phyloP scores from a whole-genome alignment of 257 asterid genomes.

The Ilex aquifolium region DNA sequence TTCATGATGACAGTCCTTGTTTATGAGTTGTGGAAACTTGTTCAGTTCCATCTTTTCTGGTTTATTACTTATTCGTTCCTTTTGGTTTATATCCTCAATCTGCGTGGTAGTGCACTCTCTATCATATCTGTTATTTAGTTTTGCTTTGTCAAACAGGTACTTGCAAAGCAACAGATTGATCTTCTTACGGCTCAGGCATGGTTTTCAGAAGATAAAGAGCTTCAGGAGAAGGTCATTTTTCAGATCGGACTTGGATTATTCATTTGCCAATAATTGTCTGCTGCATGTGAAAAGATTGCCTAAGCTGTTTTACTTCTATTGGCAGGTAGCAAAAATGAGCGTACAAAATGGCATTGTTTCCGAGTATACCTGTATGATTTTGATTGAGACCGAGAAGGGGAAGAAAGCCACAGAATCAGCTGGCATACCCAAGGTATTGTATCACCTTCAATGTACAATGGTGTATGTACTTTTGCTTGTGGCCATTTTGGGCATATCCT shows the following conservation, averaged over 20 bases:
- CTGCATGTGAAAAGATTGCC: not conserved
- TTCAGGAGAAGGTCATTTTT: conserved; percentile 56
- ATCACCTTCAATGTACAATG: not conserved
- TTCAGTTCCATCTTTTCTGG: too few species aligned
- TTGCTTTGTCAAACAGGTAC: conserved; percentile 35
- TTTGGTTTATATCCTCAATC: not conserved
- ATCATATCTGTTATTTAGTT: not conserved
- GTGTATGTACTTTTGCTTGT: not conserved
- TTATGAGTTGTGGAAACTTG: too few species aligned
- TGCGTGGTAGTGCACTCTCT: not conserved
- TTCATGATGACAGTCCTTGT: too few species aligned
- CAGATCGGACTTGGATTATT: not conserved
- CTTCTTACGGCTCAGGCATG: conserved; percentile 84
- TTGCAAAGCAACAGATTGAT: conserved; percentile 68
- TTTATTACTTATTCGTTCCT: not conserved
- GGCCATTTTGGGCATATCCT: not conserved
- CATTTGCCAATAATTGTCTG: not conserved
- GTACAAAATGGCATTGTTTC: conserved; percentile 41
- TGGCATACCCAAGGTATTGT: conserved; percentile 37
- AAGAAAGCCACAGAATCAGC: conserved; percentile 28
- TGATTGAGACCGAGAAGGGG: conserved; percentile 45
- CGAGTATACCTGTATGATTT: conserved; percentile 59
- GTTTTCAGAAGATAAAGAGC: conserved; percentile 60
- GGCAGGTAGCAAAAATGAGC: conserved; percentile 78
- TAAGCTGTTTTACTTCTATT: conserved; percentile 6